These are phyloP conservation scores for Botryotinia convoluta DNA, from an alignment of 2,329 filamentous ascomycete genomes.

Conservation along the genomic window DNA sequence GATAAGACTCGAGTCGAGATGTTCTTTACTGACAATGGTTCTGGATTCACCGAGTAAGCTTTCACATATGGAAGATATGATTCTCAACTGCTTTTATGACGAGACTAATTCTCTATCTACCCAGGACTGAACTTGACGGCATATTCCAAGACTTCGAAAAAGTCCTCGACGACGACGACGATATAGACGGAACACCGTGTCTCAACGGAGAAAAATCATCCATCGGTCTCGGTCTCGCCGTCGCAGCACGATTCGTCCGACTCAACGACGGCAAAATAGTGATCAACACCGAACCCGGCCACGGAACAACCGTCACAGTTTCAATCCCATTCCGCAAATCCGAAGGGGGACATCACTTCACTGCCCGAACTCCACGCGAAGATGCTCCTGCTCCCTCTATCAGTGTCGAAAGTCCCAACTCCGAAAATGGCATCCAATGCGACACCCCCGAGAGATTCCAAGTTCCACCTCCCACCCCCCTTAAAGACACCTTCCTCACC, in stretches of 20 bases:
- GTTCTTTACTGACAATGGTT: slow-evolving; percentile 27
- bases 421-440: not conserved
- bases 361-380: not conserved
- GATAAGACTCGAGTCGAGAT: slow-evolving; percentile 26
- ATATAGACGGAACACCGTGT: slow-evolving; percentile 33
- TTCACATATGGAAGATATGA: slow-evolving; percentile 43
- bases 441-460: not conserved
- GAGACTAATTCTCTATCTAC: slow-evolving; percentile 76
- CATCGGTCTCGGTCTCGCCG: slow-evolving; percentile 30
- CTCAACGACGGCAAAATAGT: slow-evolving; percentile 30
- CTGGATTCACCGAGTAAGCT: slow-evolving; percentile 26
- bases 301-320: slow-evolving; percentile 30
- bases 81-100: slow-evolving; percentile 66
- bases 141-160: slow-evolving; percentile 59
- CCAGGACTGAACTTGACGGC: slow-evolving; percentile 52
- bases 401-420: too few relatives aligned
- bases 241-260: slow-evolving; percentile 29
- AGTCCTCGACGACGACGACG: slow-evolving; percentile 49
- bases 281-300: slow-evolving; percentile 24
- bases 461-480: not conserved
- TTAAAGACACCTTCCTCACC: not conserved
- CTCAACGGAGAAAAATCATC: not conserved
- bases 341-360: not conserved
- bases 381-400: too few relatives aligned
- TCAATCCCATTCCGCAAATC: slow-evolving; percentile 31